phyloP scores from a whole-genome alignment of 2,329 filamentous ascomycete species.

The Aspergillus cejpii region DNA sequence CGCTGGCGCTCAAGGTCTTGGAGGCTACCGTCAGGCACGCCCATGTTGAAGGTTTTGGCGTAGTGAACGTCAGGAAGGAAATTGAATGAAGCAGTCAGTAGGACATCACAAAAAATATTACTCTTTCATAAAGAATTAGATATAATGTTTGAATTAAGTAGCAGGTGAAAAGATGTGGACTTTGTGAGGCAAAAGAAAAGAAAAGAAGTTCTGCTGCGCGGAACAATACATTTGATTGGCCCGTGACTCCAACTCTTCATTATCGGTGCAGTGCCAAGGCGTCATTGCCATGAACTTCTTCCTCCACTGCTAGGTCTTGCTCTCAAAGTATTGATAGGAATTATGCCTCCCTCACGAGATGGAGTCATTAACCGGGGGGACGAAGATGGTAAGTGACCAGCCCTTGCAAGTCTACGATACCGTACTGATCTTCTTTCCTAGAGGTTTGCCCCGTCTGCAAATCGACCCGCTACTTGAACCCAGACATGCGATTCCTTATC shows the following conservation, averaged over 20 bases:
- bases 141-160: not conserved
- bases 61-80: no score
- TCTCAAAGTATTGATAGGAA: not conserved
- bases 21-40: slow-evolving; percentile 47
- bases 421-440: slow-evolving; percentile 22
- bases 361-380: slow-evolving; percentile 33
- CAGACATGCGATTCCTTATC: slow-evolving; percentile 88
- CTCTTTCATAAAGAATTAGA: no score
- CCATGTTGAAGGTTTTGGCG: slow-evolving; percentile 19
- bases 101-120: no score
- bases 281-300: not conserved
- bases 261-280: slow-evolving; percentile 3
- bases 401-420: not conserved
- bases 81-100: not conserved
- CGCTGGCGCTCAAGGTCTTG: slow-evolving; percentile 68
- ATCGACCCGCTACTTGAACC: slow-evolving; percentile 90
- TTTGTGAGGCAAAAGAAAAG: slow-evolving; percentile 6
- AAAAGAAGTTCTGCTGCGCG: slow-evolving; percentile 5
- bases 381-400: slow-evolving; percentile 35
- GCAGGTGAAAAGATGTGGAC: not conserved
- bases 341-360: slow-evolving; percentile 30
- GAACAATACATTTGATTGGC: slow-evolving; percentile 22
- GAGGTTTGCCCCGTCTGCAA: slow-evolving; percentile 98
- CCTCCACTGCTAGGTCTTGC: not conserved
- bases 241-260: slow-evolving; percentile 3